phyloP scores from a whole-genome alignment of 169 alveolate genomes.

The Cystoisospora suis region DNA sequence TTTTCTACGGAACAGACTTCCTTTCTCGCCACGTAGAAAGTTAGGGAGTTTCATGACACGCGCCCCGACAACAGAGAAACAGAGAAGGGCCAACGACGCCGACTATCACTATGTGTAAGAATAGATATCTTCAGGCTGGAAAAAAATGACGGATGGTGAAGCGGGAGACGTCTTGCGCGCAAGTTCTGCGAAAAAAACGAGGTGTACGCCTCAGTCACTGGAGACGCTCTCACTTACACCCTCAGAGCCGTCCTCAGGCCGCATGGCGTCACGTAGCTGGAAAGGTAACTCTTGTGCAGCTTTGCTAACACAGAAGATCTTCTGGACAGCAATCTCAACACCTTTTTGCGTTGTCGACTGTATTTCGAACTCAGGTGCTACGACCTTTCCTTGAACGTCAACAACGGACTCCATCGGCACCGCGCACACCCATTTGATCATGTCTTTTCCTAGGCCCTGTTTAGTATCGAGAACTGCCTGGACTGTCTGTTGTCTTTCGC shows the following conservation, averaged over 20 bases:
- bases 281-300: constrained; percentile 90
- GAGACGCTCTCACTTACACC: neutral
- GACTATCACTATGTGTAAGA: too few species aligned
- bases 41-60: too few species aligned
- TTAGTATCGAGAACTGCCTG: constrained; percentile 58
- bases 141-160: too few species aligned
- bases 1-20: too few species aligned
- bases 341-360: constrained; percentile 88
- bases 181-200: too few species aligned
- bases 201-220: too few species aligned
- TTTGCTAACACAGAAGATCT: constrained; percentile 82
- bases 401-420: constrained; percentile 90
- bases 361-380: constrained; percentile 89
- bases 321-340: constrained; percentile 89
- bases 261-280: constrained; percentile 94
- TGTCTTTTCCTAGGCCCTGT: constrained; percentile 1
- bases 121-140: too few species aligned
- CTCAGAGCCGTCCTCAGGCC: constrained; percentile 35
- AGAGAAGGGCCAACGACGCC: too few species aligned
- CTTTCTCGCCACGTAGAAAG: too few species aligned
- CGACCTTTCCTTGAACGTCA: constrained; percentile 92
- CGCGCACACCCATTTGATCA: constrained; percentile 45
- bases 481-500: constrained; percentile 52
- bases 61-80: too few species aligned
- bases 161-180: too few species aligned